Evolutionary conservation across 768 basidiomycete genomes (phyloP).

Genomic region (Pulveroboletus sp.): DNA sequence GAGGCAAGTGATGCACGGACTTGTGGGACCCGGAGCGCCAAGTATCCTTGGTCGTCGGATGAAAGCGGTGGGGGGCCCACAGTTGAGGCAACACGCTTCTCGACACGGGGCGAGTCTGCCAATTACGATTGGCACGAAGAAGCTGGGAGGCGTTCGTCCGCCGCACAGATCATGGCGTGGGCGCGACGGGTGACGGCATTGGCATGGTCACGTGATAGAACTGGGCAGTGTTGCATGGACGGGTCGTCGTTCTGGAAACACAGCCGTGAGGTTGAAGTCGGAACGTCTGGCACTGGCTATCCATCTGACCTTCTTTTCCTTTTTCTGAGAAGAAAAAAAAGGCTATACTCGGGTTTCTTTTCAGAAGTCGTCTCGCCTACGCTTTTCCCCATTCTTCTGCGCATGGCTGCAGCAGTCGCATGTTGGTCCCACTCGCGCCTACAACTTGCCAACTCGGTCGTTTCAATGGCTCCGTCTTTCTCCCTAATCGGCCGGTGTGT

Average conservation of each 20-base stretch:
- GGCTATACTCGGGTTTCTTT: constrained; percentile 15
- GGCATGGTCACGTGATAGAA: constrained; percentile 9
- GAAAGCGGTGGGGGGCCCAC: constrained; percentile 6
- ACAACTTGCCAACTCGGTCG: constrained; percentile 2
- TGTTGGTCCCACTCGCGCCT: background rate
- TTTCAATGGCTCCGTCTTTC: background rate
- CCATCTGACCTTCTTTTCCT: background rate
- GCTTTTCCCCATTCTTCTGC: background rate
- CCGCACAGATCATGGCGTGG: background rate
- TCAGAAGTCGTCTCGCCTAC: background rate
- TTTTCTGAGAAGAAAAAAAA: background rate
- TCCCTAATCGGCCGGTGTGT: background rate
- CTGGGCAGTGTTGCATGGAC: constrained; percentile 11
- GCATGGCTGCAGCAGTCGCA: background rate
- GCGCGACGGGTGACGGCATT: background rate
- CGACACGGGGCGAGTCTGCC: constrained; percentile 1
- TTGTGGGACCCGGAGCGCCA: constrained; percentile 14
- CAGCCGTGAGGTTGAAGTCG: constrained; percentile 4
- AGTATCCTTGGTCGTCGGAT: constrained; percentile 17
- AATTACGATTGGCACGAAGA: background rate
- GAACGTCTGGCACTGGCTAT: background rate
- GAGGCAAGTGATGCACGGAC: constrained; percentile 1
- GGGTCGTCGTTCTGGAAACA: constrained; percentile 14
- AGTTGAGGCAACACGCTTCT: background rate
- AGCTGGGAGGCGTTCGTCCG: background rate